Percentiles rank a stretch among this genome's conserved stretches.
Evolutionary conservation across 305 asterid genomes (phyloP).

Genomic region (Rubia tinctorum): DNA sequence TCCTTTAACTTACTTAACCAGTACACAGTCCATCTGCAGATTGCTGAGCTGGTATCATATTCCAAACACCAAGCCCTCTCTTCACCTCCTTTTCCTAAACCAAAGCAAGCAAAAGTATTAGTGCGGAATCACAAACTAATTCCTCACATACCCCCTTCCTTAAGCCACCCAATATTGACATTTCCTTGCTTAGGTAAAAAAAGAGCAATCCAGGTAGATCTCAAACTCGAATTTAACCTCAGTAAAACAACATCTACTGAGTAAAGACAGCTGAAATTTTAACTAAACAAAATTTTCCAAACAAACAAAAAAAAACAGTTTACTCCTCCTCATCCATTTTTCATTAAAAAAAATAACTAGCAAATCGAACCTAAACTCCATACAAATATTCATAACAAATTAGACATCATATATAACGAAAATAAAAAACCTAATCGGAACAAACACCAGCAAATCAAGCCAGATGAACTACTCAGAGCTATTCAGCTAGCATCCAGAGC

Average conservation of each 20-base stretch:
- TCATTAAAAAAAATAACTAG: too few species aligned
- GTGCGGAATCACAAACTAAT: slow-evolving; percentile 3
- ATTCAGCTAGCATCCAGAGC: slow-evolving; percentile 11
- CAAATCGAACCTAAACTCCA: not conserved
- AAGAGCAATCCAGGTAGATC: slow-evolving; percentile 10
- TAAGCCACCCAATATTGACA: not conserved
- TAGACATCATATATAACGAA: not conserved
- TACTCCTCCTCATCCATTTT: not conserved
- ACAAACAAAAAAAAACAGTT: not conserved
- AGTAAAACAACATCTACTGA: not conserved
- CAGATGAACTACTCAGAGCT: not conserved
- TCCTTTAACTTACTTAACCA: slow-evolving; percentile 41
- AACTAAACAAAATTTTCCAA: not conserved
- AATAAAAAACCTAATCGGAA: not conserved
- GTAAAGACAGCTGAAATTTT: not conserved
- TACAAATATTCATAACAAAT: not conserved
- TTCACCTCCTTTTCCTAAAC: slow-evolving; percentile 37
- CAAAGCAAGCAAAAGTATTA: slow-evolving; percentile 30
- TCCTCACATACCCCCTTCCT: not conserved
- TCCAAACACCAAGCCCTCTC: slow-evolving; percentile 31
- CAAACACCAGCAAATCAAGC: not conserved
- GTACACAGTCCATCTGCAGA: slow-evolving; percentile 35
- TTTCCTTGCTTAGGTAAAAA: not conserved
- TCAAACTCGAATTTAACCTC: not conserved
- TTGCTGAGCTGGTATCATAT: slow-evolving; percentile 32